A percentile compares a stretch with the other conserved stretches of the same genome.
Conservation (phyloP, 2,329 filamentous ascomycete species). For the Dactylellina leptospora region DNA sequence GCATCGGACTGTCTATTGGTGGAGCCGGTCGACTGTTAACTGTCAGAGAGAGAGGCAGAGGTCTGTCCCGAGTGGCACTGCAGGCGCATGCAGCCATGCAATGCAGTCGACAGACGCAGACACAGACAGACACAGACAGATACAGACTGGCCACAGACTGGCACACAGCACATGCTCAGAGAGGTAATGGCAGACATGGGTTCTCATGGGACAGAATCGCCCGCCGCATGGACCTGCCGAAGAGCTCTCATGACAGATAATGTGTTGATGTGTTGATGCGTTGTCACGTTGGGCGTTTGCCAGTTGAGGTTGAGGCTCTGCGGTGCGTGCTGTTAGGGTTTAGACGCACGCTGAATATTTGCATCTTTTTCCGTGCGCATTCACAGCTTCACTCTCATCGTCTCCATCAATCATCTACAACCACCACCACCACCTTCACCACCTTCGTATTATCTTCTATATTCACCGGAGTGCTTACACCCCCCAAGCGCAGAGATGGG, state of each 20-base stretch:
- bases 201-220: background rate
- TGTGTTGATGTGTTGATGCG: slow-evolving; percentile 9
- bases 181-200: slow-evolving; percentile 28
- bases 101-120: background rate
- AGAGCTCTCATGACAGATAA: background rate
- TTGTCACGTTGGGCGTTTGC: slow-evolving; percentile 2
- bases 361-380: slow-evolving; percentile 12
- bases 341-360: slow-evolving; percentile 45
- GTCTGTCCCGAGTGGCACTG: slow-evolving; percentile 7
- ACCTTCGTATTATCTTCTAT: slow-evolving; percentile 20
- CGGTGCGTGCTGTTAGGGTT: slow-evolving; percentile 34
- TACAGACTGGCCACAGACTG: too few relatives aligned
- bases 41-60: background rate
- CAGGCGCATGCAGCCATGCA: background rate
- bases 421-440: slow-evolving; percentile 23
- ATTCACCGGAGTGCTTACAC: slow-evolving; percentile 55
- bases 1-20: too few relatives aligned
- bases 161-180: too few relatives aligned
- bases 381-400: slow-evolving; percentile 39
- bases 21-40: too few relatives aligned
- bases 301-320: slow-evolving; percentile 24
- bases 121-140: background rate
- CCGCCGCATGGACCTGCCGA: slow-evolving; percentile 31
- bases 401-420: slow-evolving; percentile 41
- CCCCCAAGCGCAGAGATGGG: slow-evolving; percentile 56